Percentiles rank a stretch among this genome's conserved stretches.
phyloP scores from a whole-genome alignment of 1,284 basidiomycete species.

The Vanrija sp. region DNA sequence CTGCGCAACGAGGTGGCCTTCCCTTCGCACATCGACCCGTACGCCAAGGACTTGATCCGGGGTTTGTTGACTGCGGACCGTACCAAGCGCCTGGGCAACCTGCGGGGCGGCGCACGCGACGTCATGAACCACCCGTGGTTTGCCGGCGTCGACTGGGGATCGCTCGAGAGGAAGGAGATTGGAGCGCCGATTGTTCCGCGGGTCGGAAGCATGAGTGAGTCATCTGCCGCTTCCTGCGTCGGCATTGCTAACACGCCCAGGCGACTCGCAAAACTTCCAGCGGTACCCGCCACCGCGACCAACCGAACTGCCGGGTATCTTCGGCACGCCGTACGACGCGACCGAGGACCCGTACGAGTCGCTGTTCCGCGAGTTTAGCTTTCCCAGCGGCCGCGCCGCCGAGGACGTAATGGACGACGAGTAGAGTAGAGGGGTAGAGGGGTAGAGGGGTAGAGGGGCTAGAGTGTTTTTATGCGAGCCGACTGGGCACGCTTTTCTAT shows the following conservation, averaged over 20 bases:
- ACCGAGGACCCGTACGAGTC: slow-evolving; percentile 40
- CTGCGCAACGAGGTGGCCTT: slow-evolving; percentile 50
- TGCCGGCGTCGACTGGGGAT: slow-evolving; percentile 52
- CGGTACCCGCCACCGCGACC: slow-evolving; percentile 48
- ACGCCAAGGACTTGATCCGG: slow-evolving; percentile 52
- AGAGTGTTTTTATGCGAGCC: too few relatives aligned
- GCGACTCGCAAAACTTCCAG: slow-evolving; percentile 51
- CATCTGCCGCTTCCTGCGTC: not conserved
- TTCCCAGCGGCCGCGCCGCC: slow-evolving; percentile 11
- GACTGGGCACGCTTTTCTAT: too few relatives aligned
- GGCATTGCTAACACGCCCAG: slow-evolving; percentile 17
- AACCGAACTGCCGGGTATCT: slow-evolving; percentile 48
- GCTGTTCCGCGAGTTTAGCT: slow-evolving; percentile 41
- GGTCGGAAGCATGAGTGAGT: slow-evolving; percentile 49
- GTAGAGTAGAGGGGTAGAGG: too few relatives aligned
- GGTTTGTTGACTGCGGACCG: slow-evolving; percentile 51
- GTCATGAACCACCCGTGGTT: slow-evolving; percentile 54
- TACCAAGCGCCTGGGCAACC: slow-evolving; percentile 51
- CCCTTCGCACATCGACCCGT: slow-evolving; percentile 51
- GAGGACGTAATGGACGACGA: too few relatives aligned
- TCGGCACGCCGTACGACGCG: slow-evolving; percentile 39
- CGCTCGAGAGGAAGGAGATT: slow-evolving; percentile 50
- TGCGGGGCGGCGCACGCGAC: slow-evolving; percentile 51
- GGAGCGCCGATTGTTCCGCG: slow-evolving; percentile 53
- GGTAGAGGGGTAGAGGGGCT: too few relatives aligned